Evolutionary conservation across 495 filamentous ascomycete species (phyloP).

Genomic region (Podospora pseudocomata): DNA sequence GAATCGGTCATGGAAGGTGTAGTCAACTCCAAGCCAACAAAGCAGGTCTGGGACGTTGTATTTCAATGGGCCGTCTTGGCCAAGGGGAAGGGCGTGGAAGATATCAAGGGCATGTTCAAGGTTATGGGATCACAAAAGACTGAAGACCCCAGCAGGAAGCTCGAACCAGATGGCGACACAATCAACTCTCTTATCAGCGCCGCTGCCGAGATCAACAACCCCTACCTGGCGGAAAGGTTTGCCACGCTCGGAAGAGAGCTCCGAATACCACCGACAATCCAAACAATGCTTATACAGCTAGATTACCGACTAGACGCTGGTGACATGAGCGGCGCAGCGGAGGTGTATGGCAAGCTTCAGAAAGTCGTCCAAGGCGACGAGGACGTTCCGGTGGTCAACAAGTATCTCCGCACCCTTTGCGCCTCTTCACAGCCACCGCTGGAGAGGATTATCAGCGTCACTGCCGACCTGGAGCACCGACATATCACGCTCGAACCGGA

Average conservation of each 20-base stretch:
- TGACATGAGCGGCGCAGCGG: conserved; percentile 64
- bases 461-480: conserved; percentile 70
- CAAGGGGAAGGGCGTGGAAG: conserved; percentile 64
- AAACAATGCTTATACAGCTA: conserved; percentile 70
- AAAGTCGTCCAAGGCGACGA: conserved; percentile 48
- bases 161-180: conserved; percentile 58
- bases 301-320: conserved; percentile 66
- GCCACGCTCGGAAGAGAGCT: conserved; percentile 58
- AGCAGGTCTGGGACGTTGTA: conserved; percentile 62
- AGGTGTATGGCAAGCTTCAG: conserved; percentile 57
- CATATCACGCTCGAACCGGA: conserved; percentile 62
- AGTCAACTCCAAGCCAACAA: conserved; percentile 42
- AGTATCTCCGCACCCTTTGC: conserved; percentile 72
- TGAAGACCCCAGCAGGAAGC: conserved; percentile 18
- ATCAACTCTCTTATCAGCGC: conserved; percentile 73
- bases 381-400: conserved; percentile 65
- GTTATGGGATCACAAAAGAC: conserved; percentile 49
- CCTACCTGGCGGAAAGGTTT: conserved; percentile 70
- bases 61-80: conserved; percentile 71
- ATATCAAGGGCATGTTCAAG: conserved; percentile 64
- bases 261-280: conserved; percentile 57
- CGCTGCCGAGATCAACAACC: conserved; percentile 64
- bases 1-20: conserved; percentile 58
- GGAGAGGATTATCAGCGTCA: conserved; percentile 66
- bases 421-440: conserved; percentile 48